Evolutionary conservation across 176 grass and related monocot genomes (phyloP), one percentile per base, ranked within the genome.

Genomic region (Panicum miliaceum): DNA sequence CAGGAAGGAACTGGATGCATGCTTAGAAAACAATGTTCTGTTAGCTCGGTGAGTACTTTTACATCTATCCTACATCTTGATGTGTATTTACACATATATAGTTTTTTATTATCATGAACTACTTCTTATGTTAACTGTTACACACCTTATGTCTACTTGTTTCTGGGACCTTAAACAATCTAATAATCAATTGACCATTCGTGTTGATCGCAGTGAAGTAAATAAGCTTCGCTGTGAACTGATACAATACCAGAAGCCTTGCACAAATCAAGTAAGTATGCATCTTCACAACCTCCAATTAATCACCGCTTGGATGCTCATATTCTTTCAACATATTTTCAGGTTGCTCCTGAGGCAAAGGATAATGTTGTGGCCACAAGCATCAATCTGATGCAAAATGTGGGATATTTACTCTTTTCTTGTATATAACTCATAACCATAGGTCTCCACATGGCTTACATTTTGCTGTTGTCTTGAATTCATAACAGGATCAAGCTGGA

Each of bases 161-260:
- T 82, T 86, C 69, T 76, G 47, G 20, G 48, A 71, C 37, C 46
- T 78, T 63, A 32, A 38, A 37, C 75, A 77, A 79, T 73, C 54
- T 84, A 68, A 46, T 23, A 20, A 19, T 59, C 36, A 60, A 38
- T 47, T 68, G 38, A 59, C 64, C 34, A 63, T 54, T 19, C 47
- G 35, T 76, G 40, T 41, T 84, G 42, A 72, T 83, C 65, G 72
- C 90, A 92, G 90, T 73, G 87, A 92, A 83, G 77, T 89, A 66
- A 81, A 92, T 85, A 89, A 83, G 26, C 86, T 89, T 65, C 90
- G 84, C 15, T 86, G 80, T 69, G 84, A 89, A 76, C 84, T 92
- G 32, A 81, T 84, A 65, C 86, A 92, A 52, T 84, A 86, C 76
- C 84, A 89, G 79, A 79, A 89, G 11, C 25, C 45, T 27, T 56